Evolutionary conservation across 1,284 basidiomycete genomes (phyloP).

Genomic region (Leccinum pallidistipes): DNA sequence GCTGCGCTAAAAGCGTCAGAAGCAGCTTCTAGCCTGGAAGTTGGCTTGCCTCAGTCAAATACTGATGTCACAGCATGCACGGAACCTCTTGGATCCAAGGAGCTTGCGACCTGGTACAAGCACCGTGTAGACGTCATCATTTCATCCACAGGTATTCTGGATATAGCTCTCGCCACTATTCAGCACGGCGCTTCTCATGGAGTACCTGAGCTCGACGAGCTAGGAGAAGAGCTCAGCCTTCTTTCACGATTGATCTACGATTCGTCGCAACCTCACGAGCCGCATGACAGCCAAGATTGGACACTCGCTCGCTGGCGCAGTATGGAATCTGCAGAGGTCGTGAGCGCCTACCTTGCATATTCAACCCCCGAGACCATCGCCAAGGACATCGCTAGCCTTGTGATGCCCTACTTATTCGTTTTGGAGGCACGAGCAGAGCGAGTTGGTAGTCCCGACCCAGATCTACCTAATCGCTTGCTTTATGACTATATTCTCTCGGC

Average conservation of each 20-base stretch:
- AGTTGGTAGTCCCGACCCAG: constrained; percentile 65
- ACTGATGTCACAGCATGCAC: neutral
- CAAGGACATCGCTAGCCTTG: constrained; percentile 70
- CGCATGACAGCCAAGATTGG: constrained; percentile 57
- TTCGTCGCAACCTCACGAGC: constrained; percentile 46
- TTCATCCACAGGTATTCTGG: constrained; percentile 69
- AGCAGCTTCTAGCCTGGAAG: constrained; percentile 9
- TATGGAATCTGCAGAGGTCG: constrained; percentile 62
- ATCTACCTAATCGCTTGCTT: constrained; percentile 61
- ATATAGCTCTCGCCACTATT: constrained; percentile 74
- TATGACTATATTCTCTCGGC: constrained; percentile 75
- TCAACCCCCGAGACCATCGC: constrained; percentile 69
- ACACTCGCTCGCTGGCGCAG: constrained; percentile 70
- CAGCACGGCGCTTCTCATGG: constrained; percentile 86
- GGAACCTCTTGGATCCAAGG: constrained; percentile 28
- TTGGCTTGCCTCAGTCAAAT: constrained; percentile 8
- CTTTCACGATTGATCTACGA: constrained; percentile 87
- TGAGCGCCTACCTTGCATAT: constrained; percentile 73
- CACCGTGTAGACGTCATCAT: constrained; percentile 63
- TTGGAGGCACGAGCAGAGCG: constrained; percentile 85
- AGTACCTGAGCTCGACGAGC: constrained; percentile 74
- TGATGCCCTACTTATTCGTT: constrained; percentile 89
- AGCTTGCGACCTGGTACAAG: constrained; percentile 76
- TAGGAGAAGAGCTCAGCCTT: constrained; percentile 89
- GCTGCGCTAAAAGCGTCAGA: constrained; percentile 38